Evolutionary conservation across 495 filamentous ascomycete genomes (phyloP).

Genomic region (Glonium stellatum): DNA sequence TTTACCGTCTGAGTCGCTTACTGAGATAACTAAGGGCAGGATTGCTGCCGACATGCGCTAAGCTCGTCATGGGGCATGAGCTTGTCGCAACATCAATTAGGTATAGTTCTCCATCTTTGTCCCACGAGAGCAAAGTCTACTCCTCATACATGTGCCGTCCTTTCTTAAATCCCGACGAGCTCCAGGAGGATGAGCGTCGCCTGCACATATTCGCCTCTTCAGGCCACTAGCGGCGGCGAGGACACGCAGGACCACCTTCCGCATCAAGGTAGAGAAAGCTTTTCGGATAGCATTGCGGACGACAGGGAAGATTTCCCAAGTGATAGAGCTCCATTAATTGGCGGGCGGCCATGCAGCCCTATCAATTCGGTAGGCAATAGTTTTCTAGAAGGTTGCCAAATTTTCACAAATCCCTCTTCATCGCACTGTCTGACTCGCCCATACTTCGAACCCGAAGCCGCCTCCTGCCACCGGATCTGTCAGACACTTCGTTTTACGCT

Average conservation of each 20-base stretch:
- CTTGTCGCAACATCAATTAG: constrained; percentile 1
- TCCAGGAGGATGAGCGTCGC: not conserved
- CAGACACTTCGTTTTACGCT: not conserved
- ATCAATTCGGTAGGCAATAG: not conserved
- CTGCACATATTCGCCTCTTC: not conserved
- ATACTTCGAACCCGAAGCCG: not conserved
- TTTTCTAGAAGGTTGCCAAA: not conserved
- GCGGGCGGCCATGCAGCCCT: not conserved
- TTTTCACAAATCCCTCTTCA: not conserved
- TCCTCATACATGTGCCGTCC: not conserved
- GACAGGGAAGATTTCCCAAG: not conserved
- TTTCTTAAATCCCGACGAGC: not conserved
- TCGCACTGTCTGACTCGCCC: not conserved
- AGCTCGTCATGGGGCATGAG: not conserved
- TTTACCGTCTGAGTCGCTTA: too few relatives aligned
- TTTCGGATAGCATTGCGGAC: not conserved
- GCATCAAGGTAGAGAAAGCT: not conserved
- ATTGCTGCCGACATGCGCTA: not conserved
- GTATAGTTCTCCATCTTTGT: not conserved
- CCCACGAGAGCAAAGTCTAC: not conserved
- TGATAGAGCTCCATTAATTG: not conserved
- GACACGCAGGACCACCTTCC: not conserved
- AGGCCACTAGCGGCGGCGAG: not conserved
- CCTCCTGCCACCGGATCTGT: not conserved
- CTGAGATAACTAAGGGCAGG: too few relatives aligned